These are phyloP conservation scores for Tricholoma sp. DNA, from an alignment of 768 basidiomycete genomes.

Conservation along the genomic window DNA sequence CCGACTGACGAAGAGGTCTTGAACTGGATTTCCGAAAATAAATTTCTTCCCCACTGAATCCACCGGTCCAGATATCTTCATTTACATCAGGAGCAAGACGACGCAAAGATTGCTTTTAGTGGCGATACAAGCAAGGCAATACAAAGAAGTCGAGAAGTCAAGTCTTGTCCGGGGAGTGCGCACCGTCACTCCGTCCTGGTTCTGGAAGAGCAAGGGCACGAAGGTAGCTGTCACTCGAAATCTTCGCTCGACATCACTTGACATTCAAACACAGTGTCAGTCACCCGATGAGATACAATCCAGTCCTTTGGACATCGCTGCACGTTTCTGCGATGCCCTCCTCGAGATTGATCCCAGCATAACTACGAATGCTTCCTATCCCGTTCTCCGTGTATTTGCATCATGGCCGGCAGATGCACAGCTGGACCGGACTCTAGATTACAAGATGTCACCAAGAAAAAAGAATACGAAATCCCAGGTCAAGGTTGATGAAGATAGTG, in stretches of 20 bases:
- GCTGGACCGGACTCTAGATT: background rate
- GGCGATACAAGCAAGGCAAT: background rate
- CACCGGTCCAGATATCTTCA: background rate
- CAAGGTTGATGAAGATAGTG: background rate
- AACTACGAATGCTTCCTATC: background rate
- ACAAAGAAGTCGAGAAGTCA: background rate
- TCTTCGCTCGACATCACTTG: background rate
- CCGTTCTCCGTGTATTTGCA: background rate
- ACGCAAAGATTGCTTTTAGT: background rate
- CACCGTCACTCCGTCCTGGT: background rate
- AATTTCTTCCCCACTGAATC: background rate
- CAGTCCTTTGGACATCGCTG: background rate
- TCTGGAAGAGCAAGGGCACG: background rate
- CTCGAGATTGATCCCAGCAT: background rate
- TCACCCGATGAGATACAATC: background rate
- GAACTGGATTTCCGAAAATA: background rate
- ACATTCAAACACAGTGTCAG: background rate
- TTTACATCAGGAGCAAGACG: background rate
- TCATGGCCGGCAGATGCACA: background rate
- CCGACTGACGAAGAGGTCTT: background rate
- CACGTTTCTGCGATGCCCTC: background rate
- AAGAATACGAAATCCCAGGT: background rate
- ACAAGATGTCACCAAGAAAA: background rate
- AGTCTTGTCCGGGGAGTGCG: background rate
- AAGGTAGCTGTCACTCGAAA: background rate